Evolutionary conservation across 2,329 filamentous ascomycete genomes (phyloP), one percentile per base, ranked within the genome.

Genomic region (Fusarium sp.): DNA sequence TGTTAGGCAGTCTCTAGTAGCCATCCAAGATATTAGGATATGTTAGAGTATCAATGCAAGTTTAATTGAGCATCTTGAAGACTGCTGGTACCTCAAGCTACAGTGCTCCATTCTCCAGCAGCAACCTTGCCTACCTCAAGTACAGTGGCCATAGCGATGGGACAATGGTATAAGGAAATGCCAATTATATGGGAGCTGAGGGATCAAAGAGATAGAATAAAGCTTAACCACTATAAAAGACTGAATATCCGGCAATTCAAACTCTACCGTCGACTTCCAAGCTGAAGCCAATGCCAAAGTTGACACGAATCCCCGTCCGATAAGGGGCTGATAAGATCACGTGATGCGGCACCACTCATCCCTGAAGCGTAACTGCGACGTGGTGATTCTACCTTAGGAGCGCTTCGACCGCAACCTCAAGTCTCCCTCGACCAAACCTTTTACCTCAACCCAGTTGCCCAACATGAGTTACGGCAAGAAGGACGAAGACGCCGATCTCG

Each of bases 381-480:
- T 84, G 82, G 81, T 83, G 82, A 81, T 82, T 81, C 75, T 79
- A 71, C 41, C 51, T 69, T 64, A 71, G 72, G 73, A 72, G 73
- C 62, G 76, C 73, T 70, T 74, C 74, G 78, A 74, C 75, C 78
- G 77, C 73, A 80, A 78, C 76, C 78, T 79, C 79, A 79, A 79
- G 78, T 77, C 78, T 80, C 78, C 78, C 75, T 78, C 75, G 78
- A 80, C 78, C 76, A 77, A 75, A 76, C 75, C 77, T 63, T 50
- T 66, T 26, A 64, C 75, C 73, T 72, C 77, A 75, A 79, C 77
- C 78, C 78, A 79, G 78, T 79, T 80, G 84, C 85, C 85, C 86
- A 91, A 78, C 81, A 98, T 98, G 95, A 96, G 93, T 86, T 97
- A 96, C 90, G 92, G 96, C 88, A 99, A 99, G 88, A 98, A 98